Conservation (phyloP, 257 asterid species). For the Fraxinus pennsylvanica region DNA sequence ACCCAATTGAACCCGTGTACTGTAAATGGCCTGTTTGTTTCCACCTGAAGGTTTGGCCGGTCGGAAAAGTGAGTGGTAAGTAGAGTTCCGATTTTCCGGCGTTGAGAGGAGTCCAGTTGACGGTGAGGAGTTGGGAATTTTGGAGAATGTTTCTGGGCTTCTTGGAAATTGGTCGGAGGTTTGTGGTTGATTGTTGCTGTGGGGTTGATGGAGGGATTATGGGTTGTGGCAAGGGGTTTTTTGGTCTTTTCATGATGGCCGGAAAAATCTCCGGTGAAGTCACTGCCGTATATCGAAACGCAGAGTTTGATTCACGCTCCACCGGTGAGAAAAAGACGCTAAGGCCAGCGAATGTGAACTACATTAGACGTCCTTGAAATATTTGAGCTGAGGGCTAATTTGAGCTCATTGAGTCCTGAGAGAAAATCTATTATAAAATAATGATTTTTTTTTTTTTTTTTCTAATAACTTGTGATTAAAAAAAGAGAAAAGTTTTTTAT, state of each 20-base stretch:
- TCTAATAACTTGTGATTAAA: too few species aligned
- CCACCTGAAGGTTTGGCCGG: constrained; percentile 97
- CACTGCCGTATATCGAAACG: background rate
- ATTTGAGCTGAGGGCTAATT: background rate
- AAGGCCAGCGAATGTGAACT: background rate
- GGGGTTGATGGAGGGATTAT: constrained; percentile 39
- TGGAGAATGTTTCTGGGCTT: constrained; percentile 49
- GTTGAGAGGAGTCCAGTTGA: constrained; percentile 61
- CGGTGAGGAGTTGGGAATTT: constrained; percentile 35
- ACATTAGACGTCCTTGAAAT: background rate
- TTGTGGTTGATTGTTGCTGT: constrained; percentile 25
- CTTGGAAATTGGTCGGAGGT: constrained; percentile 35
- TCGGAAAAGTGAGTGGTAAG: constrained; percentile 91
- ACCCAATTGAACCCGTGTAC: constrained; percentile 74
- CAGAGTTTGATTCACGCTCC: background rate
- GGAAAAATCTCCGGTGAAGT: background rate
- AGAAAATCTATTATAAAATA: too few species aligned
- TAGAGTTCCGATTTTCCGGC: constrained; percentile 69
- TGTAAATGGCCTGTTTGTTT: constrained; percentile 70
- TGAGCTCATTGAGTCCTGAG: too few species aligned
- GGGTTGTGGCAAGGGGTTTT: constrained; percentile 31
- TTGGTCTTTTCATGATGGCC: constrained; percentile 37
- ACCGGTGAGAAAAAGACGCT: background rate
- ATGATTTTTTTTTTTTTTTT: too few species aligned
- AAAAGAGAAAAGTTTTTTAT: too few species aligned